Conservation (phyloP, 805 yeast genomes). For the Yarrowia osloensis region DNA sequence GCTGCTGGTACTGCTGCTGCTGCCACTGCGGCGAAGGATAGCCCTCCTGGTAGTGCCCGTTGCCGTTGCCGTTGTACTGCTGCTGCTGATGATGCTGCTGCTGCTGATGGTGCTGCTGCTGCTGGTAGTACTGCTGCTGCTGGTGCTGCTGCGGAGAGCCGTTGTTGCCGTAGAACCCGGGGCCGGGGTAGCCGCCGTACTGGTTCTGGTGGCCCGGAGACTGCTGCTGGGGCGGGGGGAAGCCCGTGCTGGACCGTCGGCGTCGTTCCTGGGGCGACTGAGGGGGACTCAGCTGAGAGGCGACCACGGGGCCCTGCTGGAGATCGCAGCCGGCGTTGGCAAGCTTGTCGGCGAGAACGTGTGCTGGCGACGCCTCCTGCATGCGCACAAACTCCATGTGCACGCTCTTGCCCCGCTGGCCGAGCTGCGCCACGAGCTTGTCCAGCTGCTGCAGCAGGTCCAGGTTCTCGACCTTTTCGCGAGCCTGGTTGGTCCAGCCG, state of each 20-base stretch:
- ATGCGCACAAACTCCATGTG: constrained; percentile 6
- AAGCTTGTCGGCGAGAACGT: constrained; percentile 6
- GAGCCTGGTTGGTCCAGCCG: constrained; percentile 5
- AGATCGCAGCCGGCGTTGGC: constrained; percentile 11
- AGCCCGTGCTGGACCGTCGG: neutral
- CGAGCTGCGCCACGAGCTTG: neutral
- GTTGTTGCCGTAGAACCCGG: neutral
- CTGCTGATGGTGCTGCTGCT: neutral
- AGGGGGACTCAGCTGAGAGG: constrained; percentile 1
- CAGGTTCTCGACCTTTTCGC: constrained; percentile 7
- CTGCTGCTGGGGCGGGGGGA: neutral
- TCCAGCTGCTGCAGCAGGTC: constrained; percentile 11
- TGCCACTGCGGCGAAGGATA: neutral
- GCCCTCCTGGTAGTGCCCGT: neutral
- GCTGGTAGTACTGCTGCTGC: neutral
- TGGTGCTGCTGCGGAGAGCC: neutral
- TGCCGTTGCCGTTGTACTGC: neutral
- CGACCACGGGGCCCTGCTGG: neutral
- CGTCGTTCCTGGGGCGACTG: neutral
- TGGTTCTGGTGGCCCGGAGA: neutral
- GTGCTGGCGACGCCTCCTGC: constrained; percentile 10
- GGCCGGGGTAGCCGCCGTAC: neutral
- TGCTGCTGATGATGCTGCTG: neutral
- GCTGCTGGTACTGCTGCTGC: constrained; percentile 6
- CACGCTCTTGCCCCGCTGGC: neutral